A percentile compares a stretch with the other conserved stretches of the same genome.
These are phyloP conservation scores for Backusella mclennaniae DNA, from an alignment of 192 early-diverging fungal species.

Conservation along the genomic window DNA sequence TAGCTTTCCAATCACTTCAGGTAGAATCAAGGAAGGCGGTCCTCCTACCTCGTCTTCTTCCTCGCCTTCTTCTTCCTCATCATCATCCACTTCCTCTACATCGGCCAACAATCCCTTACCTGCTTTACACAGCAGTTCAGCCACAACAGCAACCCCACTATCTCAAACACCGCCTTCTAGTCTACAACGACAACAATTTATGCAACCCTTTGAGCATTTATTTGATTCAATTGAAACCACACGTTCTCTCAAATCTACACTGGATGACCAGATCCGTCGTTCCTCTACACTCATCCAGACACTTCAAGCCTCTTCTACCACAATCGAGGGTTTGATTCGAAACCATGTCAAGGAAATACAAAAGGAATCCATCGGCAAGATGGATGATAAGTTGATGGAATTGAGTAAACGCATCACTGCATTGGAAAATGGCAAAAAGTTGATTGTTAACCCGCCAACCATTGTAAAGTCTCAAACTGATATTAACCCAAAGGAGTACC, in stretches of 20 bases:
- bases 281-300: constrained; percentile 71
- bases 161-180: constrained; percentile 12
- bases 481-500: constrained; percentile 29
- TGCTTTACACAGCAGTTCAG: constrained; percentile 29
- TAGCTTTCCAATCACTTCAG: neutral
- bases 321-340: constrained; percentile 77
- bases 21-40: neutral
- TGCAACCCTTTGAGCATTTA: constrained; percentile 53
- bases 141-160: constrained; percentile 34
- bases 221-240: constrained; percentile 60
- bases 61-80: constrained; percentile 38
- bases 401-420: constrained; percentile 10
- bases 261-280: constrained; percentile 77
- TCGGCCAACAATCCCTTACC: constrained; percentile 27
- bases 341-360: constrained; percentile 75
- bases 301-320: constrained; percentile 64
- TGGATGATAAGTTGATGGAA: constrained; percentile 41
- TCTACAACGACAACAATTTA: constrained; percentile 49
- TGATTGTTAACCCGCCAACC: constrained; percentile 18
- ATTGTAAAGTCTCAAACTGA: constrained; percentile 37
- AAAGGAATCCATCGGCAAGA: constrained; percentile 50
- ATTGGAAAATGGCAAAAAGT: constrained; percentile 5
- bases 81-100: constrained; percentile 22
- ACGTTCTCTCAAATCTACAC: constrained; percentile 57
- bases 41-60: constrained; percentile 18